Conservation (phyloP, 306 rosid genomes). For the Quercus variabilis region DNA sequence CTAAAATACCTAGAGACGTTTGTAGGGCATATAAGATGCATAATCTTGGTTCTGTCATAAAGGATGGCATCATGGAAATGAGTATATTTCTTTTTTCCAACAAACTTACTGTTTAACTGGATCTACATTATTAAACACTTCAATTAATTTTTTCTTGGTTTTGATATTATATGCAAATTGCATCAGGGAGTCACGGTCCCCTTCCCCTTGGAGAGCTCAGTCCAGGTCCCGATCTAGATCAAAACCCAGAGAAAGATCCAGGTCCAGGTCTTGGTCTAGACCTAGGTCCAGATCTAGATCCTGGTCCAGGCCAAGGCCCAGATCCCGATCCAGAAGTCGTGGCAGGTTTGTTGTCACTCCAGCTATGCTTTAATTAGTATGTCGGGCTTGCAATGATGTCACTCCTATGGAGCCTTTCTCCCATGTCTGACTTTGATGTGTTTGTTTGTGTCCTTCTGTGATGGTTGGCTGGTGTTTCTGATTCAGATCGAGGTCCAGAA, state of each 20-base stretch:
- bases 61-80: neutral
- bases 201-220: slow-evolving; percentile 77
- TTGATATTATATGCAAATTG: neutral
- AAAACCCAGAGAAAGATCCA: slow-evolving; percentile 53
- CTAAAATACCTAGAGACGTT: neutral
- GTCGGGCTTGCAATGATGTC: neutral
- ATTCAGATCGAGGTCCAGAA: slow-evolving; percentile 81
- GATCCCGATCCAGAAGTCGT: slow-evolving; percentile 69
- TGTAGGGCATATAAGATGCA: neutral
- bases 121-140: neutral
- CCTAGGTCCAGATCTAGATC: slow-evolving; percentile 57
- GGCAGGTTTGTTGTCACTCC: slow-evolving; percentile 68
- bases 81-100: neutral
- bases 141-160: neutral
- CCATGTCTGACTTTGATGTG: slow-evolving; percentile 1
- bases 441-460: neutral
- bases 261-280: slow-evolving; percentile 51
- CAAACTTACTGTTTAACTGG: neutral
- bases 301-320: slow-evolving; percentile 58
- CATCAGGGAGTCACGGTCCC: slow-evolving; percentile 70
- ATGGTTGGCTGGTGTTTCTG: slow-evolving; percentile 22
- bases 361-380: neutral
- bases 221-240: slow-evolving; percentile 59
- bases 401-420: neutral
- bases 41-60: neutral